phyloP scores from a whole-genome alignment of 257 asterid species.

The Anisodus acutangulus region DNA sequence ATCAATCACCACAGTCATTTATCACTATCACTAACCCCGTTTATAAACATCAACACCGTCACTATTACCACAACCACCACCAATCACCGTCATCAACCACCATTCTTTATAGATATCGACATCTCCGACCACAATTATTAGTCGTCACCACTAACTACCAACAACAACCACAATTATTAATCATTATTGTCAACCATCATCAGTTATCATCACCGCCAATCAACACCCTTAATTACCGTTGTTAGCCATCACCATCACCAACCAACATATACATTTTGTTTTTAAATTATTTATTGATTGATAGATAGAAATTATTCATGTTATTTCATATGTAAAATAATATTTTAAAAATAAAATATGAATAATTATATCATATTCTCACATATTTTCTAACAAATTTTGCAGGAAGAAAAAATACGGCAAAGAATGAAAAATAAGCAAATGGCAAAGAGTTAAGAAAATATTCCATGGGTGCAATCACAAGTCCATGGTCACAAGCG shows the following conservation, averaged over 20 bases:
- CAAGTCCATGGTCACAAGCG: too few species aligned
- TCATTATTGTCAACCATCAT: not conserved
- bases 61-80: not conserved
- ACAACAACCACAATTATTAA: not conserved
- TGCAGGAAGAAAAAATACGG: too few species aligned
- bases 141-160: not conserved
- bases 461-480: too few species aligned
- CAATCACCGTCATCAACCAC: not conserved
- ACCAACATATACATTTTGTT: not conserved
- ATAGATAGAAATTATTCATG: too few species aligned
- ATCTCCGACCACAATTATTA: not conserved
- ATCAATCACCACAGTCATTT: not conserved
- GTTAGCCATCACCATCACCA: not conserved
- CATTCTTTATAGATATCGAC: too few species aligned
- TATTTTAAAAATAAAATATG: too few species aligned
- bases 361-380: too few species aligned
- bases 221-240: not conserved
- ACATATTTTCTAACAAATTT: too few species aligned
- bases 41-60: not conserved
- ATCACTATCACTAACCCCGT: not conserved
- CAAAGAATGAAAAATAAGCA: too few species aligned
- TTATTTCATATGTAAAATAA: too few species aligned
- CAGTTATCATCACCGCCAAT: not conserved
- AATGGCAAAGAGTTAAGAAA: too few species aligned
- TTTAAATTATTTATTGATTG: not conserved